A percentile compares a stretch with the other conserved stretches of the same genome.
These are phyloP conservation scores for Neurospora sp. DNA, from an alignment of 2,329 filamentous ascomycete species.

Conservation along the genomic window DNA sequence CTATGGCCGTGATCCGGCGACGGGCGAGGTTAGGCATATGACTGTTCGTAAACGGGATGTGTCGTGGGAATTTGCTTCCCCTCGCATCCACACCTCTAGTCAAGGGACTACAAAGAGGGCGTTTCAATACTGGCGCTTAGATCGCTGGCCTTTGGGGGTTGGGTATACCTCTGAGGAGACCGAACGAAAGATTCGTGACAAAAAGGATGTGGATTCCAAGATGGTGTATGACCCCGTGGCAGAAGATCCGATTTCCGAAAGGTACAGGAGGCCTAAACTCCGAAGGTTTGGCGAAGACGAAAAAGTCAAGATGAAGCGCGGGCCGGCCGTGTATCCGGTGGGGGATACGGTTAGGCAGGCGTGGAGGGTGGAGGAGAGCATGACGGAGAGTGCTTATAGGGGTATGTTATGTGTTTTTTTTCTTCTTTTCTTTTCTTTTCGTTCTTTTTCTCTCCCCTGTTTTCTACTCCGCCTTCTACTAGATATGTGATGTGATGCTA, in stretches of 20 bases:
- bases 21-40: background rate
- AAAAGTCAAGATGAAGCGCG: slow-evolving; percentile 18
- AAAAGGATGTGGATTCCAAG: slow-evolving; percentile 18
- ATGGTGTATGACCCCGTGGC: slow-evolving; percentile 20
- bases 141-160: slow-evolving; percentile 35
- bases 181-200: slow-evolving; percentile 19
- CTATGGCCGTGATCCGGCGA: slow-evolving; percentile 2
- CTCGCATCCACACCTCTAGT: background rate
- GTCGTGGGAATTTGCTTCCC: background rate
- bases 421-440: background rate
- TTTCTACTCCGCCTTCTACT: too few relatives aligned
- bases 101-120: slow-evolving; percentile 6
- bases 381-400: slow-evolving; percentile 14
- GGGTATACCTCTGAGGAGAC: slow-evolving; percentile 24
- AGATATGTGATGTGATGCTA: too few relatives aligned
- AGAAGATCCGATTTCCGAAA: slow-evolving; percentile 18
- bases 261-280: slow-evolving; percentile 16
- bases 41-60: background rate
- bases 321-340: slow-evolving; percentile 25
- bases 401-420: slow-evolving; percentile 11
- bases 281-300: slow-evolving; percentile 15
- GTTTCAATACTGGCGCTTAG: slow-evolving; percentile 32
- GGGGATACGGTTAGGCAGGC: slow-evolving; percentile 30
- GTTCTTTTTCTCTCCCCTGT: background rate
- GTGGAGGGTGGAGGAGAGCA: slow-evolving; percentile 14